Percentiles rank a stretch among this genome's conserved stretches.
Conservation (phyloP, 768 basidiomycete species). For the Lactarius hengduanensis region DNA sequence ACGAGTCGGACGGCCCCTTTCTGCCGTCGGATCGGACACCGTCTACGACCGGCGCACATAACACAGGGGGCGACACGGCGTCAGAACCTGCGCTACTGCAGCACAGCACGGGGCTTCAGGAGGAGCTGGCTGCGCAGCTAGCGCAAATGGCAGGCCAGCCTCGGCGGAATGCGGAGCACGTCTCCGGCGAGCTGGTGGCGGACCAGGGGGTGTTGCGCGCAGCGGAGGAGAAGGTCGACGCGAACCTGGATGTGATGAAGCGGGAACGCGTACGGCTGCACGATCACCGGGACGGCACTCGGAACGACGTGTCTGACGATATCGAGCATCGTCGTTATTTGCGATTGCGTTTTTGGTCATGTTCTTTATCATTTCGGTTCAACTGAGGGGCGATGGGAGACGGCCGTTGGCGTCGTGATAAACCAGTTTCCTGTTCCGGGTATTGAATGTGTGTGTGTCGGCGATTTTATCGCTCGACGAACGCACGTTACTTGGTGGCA, state of each 20-base stretch:
- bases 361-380: constrained; percentile 62
- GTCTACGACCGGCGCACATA: background rate
- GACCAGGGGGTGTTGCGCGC: constrained; percentile 31
- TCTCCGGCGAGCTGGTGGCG: no score
- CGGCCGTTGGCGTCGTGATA: no score
- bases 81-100: constrained; percentile 33
- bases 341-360: constrained; percentile 66
- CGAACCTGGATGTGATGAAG: constrained; percentile 31
- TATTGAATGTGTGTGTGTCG: no score
- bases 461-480: no score
- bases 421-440: no score
- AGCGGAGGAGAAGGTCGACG: constrained; percentile 47
- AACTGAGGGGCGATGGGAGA: constrained; percentile 35
- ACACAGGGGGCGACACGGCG: constrained; percentile 30
- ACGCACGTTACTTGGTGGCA: no score
- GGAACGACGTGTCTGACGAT: constrained; percentile 55
- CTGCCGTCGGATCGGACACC: constrained; percentile 31
- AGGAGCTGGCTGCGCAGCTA: constrained; percentile 51
- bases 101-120: constrained; percentile 37
- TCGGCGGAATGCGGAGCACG: no score
- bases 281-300: constrained; percentile 47
- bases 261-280: constrained; percentile 68
- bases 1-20: constrained; percentile 33
- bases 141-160: constrained; percentile 54
- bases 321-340: constrained; percentile 52